phyloP scores from a whole-genome alignment of 2,329 filamentous ascomycete genomes.

The Paecilomyces dactylethromorphus region DNA sequence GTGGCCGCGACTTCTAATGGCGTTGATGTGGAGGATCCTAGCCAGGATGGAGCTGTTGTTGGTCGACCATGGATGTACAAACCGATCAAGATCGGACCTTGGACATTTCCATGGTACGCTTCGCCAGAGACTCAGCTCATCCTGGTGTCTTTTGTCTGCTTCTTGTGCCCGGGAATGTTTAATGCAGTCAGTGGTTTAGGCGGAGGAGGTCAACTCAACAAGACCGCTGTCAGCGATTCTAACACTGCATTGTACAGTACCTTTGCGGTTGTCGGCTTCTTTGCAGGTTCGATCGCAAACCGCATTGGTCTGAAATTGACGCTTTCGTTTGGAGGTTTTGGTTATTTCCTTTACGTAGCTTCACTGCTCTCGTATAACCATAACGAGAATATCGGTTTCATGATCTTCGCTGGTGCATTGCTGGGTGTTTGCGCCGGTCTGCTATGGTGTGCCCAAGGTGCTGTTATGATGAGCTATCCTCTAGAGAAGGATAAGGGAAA shows the following conservation, averaged over 20 bases:
- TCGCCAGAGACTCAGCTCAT: conserved; percentile 66
- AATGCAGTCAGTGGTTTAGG: conserved; percentile 62
- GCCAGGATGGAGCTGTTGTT: conserved; percentile 12
- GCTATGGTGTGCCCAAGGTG: conserved; percentile 46
- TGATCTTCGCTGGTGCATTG: conserved; percentile 44
- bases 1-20: conserved; percentile 27
- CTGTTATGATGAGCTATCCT: conserved; percentile 71
- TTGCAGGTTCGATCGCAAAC: conserved; percentile 48
- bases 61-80: conserved; percentile 61
- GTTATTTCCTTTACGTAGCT: conserved; percentile 44
- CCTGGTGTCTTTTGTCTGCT: conserved; percentile 65
- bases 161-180: conserved; percentile 68
- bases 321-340: conserved; percentile 41
- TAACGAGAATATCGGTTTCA: conserved; percentile 41
- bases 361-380: conserved; percentile 47
- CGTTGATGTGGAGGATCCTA: conserved; percentile 11
- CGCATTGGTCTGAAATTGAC: conserved; percentile 38
- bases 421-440: conserved; percentile 45
- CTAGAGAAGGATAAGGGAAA: conserved; percentile 73
- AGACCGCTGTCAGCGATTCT: conserved; percentile 57
- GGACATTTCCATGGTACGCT: conserved; percentile 60
- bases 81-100: conserved; percentile 48
- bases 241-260: conserved; percentile 67
- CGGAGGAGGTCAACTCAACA: conserved; percentile 55
- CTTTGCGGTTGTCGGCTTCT: conserved; percentile 60